Evolutionary conservation across 2,329 filamentous ascomycete species (phyloP).

Genomic region (Purpureocillium takamizusanense): DNA sequence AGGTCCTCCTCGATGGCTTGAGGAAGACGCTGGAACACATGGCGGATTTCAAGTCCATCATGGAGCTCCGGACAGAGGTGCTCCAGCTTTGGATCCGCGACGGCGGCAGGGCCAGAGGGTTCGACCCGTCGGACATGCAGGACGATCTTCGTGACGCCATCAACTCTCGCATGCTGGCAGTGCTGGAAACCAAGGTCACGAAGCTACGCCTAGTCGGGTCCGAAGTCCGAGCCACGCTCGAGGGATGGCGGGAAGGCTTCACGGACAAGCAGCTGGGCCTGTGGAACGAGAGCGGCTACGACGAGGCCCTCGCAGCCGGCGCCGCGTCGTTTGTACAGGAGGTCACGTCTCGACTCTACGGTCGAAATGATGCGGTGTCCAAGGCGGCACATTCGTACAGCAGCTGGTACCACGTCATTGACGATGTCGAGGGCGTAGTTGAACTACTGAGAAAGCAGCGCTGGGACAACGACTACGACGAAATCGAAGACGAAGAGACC

Average conservation of each 20-base stretch:
- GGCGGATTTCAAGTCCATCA: conserved; percentile 58
- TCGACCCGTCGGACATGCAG: conserved; percentile 61
- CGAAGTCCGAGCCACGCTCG: conserved; percentile 53
- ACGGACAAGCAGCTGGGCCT: conserved; percentile 45
- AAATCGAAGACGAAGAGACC: conserved; percentile 65
- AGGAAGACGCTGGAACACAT: conserved; percentile 49
- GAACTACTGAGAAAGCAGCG: conserved; percentile 56
- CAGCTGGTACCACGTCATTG: conserved; percentile 66
- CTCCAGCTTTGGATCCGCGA: conserved; percentile 69
- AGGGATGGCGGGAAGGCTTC: conserved; percentile 46
- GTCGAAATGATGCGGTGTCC: conserved; percentile 59
- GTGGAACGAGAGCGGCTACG: conserved; percentile 59
- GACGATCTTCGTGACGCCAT: conserved; percentile 59
- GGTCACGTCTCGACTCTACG: conserved; percentile 61
- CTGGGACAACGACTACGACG: conserved; percentile 68
- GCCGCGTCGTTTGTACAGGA: conserved; percentile 60
- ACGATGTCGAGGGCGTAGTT: conserved; percentile 54
- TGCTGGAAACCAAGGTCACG: conserved; percentile 54
- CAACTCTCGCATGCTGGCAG: conserved; percentile 55
- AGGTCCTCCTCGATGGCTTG: conserved; percentile 53
- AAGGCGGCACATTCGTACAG: conserved; percentile 55
- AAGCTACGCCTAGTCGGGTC: conserved; percentile 57
- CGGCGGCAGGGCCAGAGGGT: conserved; percentile 52
- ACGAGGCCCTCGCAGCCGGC: conserved; percentile 56
- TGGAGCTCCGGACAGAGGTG: conserved; percentile 60